Evolutionary conservation across 2,329 filamentous ascomycete species (phyloP), one percentile per base, ranked within the genome.

Genomic region (Pyrenophora graminea): DNA sequence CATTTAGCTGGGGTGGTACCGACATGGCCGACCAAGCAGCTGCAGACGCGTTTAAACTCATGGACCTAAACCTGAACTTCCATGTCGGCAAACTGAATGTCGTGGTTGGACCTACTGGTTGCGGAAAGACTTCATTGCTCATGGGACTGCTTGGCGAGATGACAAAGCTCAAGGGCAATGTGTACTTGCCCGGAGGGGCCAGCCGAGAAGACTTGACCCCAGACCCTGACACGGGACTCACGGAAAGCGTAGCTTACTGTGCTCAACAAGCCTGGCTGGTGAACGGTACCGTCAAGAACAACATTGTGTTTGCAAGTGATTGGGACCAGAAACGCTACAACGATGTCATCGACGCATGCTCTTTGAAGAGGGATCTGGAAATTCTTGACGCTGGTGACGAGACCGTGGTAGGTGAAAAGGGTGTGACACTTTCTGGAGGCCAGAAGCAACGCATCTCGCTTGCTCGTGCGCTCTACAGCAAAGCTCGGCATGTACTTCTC

Each of bases 101-200:
- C 42, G 89, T 99, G 64, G 89, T 91, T 33, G 94, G 94, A 1
- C 88, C 93, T 2, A 99, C 94, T 3, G 94, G 94, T 12, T 94
- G 89, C 45, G 94, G 94, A 60, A 99, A 99, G 79, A 96, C 93
- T 0, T 97, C 93, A 0, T 79, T 99, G 67, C 80, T 99, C 17
- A 96, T 99, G 93, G 94, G 92, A 23, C 79, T 99, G 21, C 83
- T 99, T 2, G 94, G 94, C 53, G 94, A 99, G 76, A 99, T 99
- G 94, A 94, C 89, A 0, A 76, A 92, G 43, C 75, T 96, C 19
- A 81, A 87, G 50, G 94, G 94, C 48, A 83, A 82, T 8, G 89
- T 97, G 6, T 91, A 87, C 73, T 83, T 97, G 21, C 94, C 94
- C 3, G 91, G 92, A 60, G 91, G 90, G 37, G 85, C 84, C 55